Conservation (phyloP, 306 rosid species). For the Begonia masoniana region DNA sequence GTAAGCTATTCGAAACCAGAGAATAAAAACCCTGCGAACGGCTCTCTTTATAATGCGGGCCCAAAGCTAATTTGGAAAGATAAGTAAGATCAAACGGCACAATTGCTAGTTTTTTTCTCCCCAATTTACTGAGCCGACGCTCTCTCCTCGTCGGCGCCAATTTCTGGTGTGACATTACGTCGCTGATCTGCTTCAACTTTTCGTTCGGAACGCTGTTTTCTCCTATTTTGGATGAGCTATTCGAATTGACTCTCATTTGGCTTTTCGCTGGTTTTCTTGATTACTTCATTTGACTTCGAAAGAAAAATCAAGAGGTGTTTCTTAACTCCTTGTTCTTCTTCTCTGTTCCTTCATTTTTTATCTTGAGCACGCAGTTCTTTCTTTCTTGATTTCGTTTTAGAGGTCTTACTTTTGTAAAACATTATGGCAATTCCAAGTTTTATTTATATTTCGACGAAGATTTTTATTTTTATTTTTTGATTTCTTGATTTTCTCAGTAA, state of each 20-base stretch:
- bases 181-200: slow-evolving; percentile 20
- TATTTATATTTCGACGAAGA: too few species aligned
- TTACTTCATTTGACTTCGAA: slow-evolving; percentile 6
- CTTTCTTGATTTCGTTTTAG: too few species aligned
- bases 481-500: too few species aligned
- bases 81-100: slow-evolving; percentile 26
- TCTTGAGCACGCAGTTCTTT: not conserved
- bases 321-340: slow-evolving; percentile 1
- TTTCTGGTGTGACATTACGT: slow-evolving; percentile 2
- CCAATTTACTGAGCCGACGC: not conserved
- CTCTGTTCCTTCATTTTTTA: not conserved
- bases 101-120: slow-evolving; percentile 1
- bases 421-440: too few species aligned
- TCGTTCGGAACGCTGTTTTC: slow-evolving; percentile 4
- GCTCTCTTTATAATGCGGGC: too few species aligned
- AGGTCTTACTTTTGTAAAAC: too few species aligned
- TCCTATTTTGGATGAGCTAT: slow-evolving; percentile 2
- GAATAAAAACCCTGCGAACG: too few species aligned
- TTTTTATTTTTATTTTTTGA: too few species aligned
- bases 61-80: too few species aligned
- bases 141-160: slow-evolving; percentile 15
- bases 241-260: slow-evolving; percentile 11
- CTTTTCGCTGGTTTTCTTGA: slow-evolving; percentile 6
- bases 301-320: slow-evolving; percentile 3
- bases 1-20: too few species aligned